Evolutionary conservation across 495 filamentous ascomycete species (phyloP).

Genomic region (Penicillium desertorum): DNA sequence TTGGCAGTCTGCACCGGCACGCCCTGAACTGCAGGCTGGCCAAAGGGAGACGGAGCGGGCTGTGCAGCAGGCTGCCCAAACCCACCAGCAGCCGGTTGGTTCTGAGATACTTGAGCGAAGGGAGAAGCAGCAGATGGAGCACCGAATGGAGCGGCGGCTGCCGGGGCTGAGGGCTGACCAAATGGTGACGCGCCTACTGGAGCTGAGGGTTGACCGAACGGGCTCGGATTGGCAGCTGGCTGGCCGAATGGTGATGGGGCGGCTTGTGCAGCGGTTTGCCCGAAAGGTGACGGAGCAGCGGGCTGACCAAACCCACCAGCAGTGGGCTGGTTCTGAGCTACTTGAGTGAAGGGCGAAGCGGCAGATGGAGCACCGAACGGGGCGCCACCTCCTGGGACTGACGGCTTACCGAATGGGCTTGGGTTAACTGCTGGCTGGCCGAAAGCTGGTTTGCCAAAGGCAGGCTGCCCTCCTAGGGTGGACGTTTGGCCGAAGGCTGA

Average conservation of each 20-base stretch:
- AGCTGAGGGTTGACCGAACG: slow-evolving; percentile 40
- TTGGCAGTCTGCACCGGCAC: slow-evolving; percentile 19
- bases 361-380: slow-evolving; percentile 25
- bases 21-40: slow-evolving; percentile 29
- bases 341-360: slow-evolving; percentile 39
- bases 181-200: slow-evolving; percentile 18
- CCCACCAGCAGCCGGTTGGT: slow-evolving; percentile 15
- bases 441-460: slow-evolving; percentile 36
- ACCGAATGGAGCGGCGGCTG: slow-evolving; percentile 15
- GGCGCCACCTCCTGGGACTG: slow-evolving; percentile 14
- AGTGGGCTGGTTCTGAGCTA: slow-evolving; percentile 27
- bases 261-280: slow-evolving; percentile 27
- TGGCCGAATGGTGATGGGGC: slow-evolving; percentile 32
- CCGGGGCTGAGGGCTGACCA: neutral
- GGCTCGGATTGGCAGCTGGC: slow-evolving; percentile 12
- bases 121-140: slow-evolving; percentile 22
- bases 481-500: slow-evolving; percentile 14
- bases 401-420: slow-evolving; percentile 25
- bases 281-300: slow-evolving; percentile 31
- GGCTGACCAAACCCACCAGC: slow-evolving; percentile 33
- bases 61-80: slow-evolving; percentile 36
- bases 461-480: slow-evolving; percentile 14
- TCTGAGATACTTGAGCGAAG: slow-evolving; percentile 21
- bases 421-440: slow-evolving; percentile 28
- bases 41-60: slow-evolving; percentile 31